phyloP scores from a whole-genome alignment of 768 basidiomycete species.

The Tephrocybe sp. region DNA sequence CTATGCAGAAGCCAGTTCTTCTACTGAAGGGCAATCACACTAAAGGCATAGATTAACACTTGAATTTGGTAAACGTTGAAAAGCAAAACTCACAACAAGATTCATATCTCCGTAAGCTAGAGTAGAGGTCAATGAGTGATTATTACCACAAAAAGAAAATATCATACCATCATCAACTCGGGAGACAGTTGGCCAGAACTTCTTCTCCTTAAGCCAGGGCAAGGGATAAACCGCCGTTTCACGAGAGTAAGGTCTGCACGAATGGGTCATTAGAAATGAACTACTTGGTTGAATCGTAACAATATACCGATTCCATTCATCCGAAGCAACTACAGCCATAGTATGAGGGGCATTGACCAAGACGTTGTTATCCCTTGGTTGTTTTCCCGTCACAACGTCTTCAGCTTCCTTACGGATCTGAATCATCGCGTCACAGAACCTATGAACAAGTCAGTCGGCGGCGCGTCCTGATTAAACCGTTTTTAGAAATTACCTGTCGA shows the following conservation, averaged over 20 bases:
- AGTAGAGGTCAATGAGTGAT: slow-evolving; percentile 5
- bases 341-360: slow-evolving; percentile 96
- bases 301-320: slow-evolving; percentile 85
- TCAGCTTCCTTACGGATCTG: slow-evolving; percentile 91
- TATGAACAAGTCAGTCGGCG: slow-evolving; percentile 27
- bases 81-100: slow-evolving; percentile 63
- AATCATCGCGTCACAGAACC: slow-evolving; percentile 99
- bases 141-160: background rate
- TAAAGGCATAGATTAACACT: slow-evolving; percentile 28
- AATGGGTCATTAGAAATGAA: slow-evolving; percentile 7
- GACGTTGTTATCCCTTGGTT: slow-evolving; percentile 89
- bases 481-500: slow-evolving; percentile 85
- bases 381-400: slow-evolving; percentile 82
- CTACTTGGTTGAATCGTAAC: background rate
- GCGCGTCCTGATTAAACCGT: too few species aligned
- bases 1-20: slow-evolving; percentile 59
- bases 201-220: slow-evolving; percentile 79
- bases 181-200: slow-evolving; percentile 96
- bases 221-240: slow-evolving; percentile 90
- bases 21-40: slow-evolving; percentile 88
- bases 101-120: slow-evolving; percentile 92
- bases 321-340: slow-evolving; percentile 64
- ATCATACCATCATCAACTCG: slow-evolving; percentile 89
- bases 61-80: background rate
- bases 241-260: slow-evolving; percentile 79